Percentiles rank a stretch among this genome's conserved stretches.
Conservation (phyloP, 192 early-diverging fungal species). For the Diversispora eburnea region DNA sequence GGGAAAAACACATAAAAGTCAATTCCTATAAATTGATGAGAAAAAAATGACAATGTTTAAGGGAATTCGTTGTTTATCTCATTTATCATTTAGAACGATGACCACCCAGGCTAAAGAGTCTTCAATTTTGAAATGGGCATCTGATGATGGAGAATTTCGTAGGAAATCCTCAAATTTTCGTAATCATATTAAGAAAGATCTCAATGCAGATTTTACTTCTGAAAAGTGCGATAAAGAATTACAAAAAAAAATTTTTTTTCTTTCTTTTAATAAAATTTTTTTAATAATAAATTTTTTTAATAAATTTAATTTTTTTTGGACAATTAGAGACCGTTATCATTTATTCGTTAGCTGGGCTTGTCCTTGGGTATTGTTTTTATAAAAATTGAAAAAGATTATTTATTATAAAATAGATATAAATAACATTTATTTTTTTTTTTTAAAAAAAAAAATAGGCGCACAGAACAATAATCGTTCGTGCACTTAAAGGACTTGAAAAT, state of each 20-base stretch:
- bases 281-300: background rate
- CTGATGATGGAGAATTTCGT: constrained; percentile 76
- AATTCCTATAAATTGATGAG: no score
- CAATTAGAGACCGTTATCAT: constrained; percentile 68
- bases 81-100: no score
- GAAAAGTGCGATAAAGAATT: constrained; percentile 52
- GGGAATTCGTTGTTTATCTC: no score
- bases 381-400: background rate
- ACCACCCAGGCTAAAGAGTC: no score
- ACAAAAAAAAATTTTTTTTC: background rate
- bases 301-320: no score
- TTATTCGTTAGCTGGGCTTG: constrained; percentile 69
- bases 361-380: constrained; percentile 47
- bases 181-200: constrained; percentile 48
- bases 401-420: background rate
- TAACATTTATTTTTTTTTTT: background rate
- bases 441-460: constrained; percentile 77
- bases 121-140: constrained; percentile 58
- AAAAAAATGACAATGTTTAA: no score
- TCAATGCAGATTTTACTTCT: constrained; percentile 63
- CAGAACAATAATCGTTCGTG: constrained; percentile 79
- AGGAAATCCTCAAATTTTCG: constrained; percentile 74
- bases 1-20: no score
- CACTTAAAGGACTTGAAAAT: constrained; percentile 85
- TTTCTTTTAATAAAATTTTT: background rate